Percentiles rank a stretch among this genome's conserved stretches.
Evolutionary conservation across 306 rosid species (phyloP).

Genomic region (Glycine latifolia): DNA sequence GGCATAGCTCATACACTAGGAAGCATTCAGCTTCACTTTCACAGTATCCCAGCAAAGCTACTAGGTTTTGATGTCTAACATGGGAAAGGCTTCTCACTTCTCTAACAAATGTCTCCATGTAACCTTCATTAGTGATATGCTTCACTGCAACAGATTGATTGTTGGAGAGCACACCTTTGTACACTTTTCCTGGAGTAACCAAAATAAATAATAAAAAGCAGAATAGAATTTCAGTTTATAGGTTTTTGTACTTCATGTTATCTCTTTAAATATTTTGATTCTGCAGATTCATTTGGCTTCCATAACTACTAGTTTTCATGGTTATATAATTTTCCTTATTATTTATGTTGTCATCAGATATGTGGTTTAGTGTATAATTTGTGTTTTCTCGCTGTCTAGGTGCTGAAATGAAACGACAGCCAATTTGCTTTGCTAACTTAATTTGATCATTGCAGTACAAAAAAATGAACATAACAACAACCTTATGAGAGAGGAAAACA

Average conservation of each 20-base stretch:
- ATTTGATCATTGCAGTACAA: neutral
- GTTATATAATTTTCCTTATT: constrained; percentile 1
- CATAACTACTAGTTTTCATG: neutral
- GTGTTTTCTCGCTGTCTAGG: neutral
- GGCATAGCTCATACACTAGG: constrained; percentile 77
- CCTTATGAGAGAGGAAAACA: too few species aligned
- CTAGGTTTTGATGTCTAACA: constrained; percentile 67
- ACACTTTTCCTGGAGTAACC: constrained; percentile 61
- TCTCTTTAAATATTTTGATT: neutral
- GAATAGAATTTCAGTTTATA: neutral
- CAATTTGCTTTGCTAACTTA: too few species aligned
- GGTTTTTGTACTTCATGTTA: constrained; percentile 12
- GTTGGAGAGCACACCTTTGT: constrained; percentile 62
- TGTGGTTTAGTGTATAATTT: neutral
- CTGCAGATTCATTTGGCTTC: neutral
- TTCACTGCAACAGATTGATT: constrained; percentile 67
- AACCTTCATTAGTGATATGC: constrained; percentile 66
- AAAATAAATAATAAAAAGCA: neutral
- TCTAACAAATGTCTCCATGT: constrained; percentile 64
- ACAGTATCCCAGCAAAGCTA: constrained; percentile 61
- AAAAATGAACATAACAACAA: neutral
- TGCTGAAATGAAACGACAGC: too few species aligned
- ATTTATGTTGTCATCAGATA: neutral
- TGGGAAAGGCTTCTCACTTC: constrained; percentile 68
- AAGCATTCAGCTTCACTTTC: constrained; percentile 62